Evolutionary conservation across 805 yeast species (phyloP), one percentile per base, ranked within the genome.

Genomic region (Cephaloascus fragrans): DNA sequence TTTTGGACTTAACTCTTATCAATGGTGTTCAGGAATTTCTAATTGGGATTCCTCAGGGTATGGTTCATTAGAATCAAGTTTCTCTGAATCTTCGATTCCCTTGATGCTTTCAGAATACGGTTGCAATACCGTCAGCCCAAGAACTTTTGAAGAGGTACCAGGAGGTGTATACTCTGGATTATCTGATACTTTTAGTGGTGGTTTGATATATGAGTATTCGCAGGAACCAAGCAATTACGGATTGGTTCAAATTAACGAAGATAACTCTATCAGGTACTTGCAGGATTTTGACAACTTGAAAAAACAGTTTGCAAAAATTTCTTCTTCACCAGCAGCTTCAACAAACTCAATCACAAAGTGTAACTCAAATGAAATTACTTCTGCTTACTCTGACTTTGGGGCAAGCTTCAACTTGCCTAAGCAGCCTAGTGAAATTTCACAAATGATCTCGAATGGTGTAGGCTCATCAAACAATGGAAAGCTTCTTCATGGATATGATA

Each of bases 1-100:
- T 68, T 88, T 83, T 58, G 98, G 97, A 12, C 75, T 90, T 55
- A 90, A 93, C 67, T 86, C 95, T 38, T 93, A 93, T 61, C 83
- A 87, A 44, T 90, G 97, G 97, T 93, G 97, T 65, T 85, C 95
- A 0, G 86, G 86, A 35, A 52, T 61, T 28, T 75, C 82, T 23
- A 66, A 74, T 49, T 86, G 83, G 80, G 45, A 61, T 16, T 59
- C 75, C 5, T 77, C 89, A 3, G 96, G 95, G 34, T 89, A 83
- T 58, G 73, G 65, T 35, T 54, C 55, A 15, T 64, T 86, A 47
- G 77, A 79, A 49, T 53, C 73, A 36, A 74, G 78, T 26, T 74
- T 74, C 53, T 49, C 65, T 34, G 74, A 80, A 57, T 68, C 80
- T 39, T 68, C 81, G 2, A 69, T 80, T 41, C 93, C 90, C 10